Evolutionary conservation across 345 rosid genomes (phyloP), one percentile per base, ranked within the genome.

Genomic region (Chamaenerion angustifolium): DNA sequence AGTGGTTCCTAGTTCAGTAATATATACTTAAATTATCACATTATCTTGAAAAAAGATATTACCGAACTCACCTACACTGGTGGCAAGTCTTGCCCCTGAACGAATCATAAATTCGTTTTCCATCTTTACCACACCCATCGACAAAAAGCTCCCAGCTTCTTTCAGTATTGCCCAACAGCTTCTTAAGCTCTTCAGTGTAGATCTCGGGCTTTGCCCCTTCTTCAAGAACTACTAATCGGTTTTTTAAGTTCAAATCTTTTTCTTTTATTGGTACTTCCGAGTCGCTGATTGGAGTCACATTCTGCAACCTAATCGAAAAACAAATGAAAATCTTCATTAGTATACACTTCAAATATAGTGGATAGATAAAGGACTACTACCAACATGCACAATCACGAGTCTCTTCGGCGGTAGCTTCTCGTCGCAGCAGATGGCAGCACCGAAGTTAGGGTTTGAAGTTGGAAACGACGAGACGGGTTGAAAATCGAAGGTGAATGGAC

Each of bases 71-170:
- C 96, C 96, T 77, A 82, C 98, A 92, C 40, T 92, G 98, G 55
- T 90, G 98, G 66, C 98, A 90, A 69, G 85, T 76, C 68, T 84
- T 87, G 58, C 95, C 96, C 6, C 62, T 80, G 23, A 80, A 44
- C 14, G 69, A 70, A 74, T 92, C 98, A 74, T 92, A 87, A 58
- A 92, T 76, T 49, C 89, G 69, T 56, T 45, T 80, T 15, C 98
- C 85, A 53, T 80, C 80, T 15, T 53, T 58, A 13, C 72, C 94
- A 54, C 16, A 79, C 10, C 98, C 98, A 72, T 90, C 95, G 11
- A 83, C 93, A 27, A 78, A 83, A 48, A 78, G 63, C 15, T 72
- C 75, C 98, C 98, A 87, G 62, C 46, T 67, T 59, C 71, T 73
- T 64, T 78, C 85, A 8, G 98, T 90, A 66, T 52, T 71, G 41